Evolutionary conservation across 148 eudicot genomes (phyloP).

Genomic region (Nepenthes gracilis): DNA sequence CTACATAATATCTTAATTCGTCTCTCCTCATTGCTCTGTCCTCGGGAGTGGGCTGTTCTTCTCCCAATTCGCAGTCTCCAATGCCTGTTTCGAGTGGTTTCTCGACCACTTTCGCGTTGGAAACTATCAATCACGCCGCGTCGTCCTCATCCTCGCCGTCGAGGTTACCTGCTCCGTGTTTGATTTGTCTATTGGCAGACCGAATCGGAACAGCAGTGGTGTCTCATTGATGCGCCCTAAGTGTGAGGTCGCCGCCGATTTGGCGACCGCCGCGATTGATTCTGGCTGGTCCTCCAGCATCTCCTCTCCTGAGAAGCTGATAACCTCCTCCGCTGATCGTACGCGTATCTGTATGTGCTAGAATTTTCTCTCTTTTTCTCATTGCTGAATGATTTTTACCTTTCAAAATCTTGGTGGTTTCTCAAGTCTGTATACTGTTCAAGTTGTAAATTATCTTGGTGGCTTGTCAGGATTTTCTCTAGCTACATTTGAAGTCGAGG

Average conservation of each 20-base stretch:
- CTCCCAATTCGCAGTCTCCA: neutral
- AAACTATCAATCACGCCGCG: conserved; percentile 24
- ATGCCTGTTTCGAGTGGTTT: conserved; percentile 57
- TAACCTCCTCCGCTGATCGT: conserved; percentile 39
- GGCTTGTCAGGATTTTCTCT: too few species aligned
- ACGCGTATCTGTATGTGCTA: conserved; percentile 1
- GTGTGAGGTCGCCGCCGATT: conserved; percentile 29
- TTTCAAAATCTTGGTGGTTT: too few species aligned
- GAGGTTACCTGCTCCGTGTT: conserved; percentile 11
- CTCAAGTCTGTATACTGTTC: too few species aligned
- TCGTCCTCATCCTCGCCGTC: conserved; percentile 11
- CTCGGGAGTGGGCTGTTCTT: too few species aligned
- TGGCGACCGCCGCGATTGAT: conserved; percentile 1
- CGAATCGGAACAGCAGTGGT: conserved; percentile 10
- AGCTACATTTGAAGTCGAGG: too few species aligned
- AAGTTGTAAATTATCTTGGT: too few species aligned
- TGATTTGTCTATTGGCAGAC: conserved; percentile 19
- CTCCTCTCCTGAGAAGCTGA: conserved; percentile 33
- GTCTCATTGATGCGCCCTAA: conserved; percentile 10
- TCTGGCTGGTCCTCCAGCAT: conserved; percentile 19
- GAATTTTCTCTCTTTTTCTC: neutral
- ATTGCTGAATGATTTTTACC: neutral
- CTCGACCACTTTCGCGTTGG: conserved; percentile 45
- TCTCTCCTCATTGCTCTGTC: too few species aligned
- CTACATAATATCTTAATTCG: too few species aligned